A percentile compares a stretch with the other conserved stretches of the same genome.
Evolutionary conservation across 345 rosid species (phyloP).

Genomic region (Trapa bicornis): DNA sequence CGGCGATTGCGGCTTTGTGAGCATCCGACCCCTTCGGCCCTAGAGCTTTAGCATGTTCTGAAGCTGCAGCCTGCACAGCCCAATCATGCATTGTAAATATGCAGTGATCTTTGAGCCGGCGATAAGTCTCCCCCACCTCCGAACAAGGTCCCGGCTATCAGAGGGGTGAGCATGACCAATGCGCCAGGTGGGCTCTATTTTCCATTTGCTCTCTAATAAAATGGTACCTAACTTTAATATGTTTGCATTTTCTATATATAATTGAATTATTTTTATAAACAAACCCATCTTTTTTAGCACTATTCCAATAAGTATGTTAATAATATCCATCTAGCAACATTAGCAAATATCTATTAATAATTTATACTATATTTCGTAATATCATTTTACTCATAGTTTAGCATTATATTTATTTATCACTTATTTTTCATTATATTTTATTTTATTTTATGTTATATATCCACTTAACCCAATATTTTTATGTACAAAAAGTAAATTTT

Average conservation of each 20-base stretch:
- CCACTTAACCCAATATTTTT: too few relatives aligned
- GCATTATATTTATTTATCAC: too few relatives aligned
- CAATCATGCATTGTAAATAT: not conserved
- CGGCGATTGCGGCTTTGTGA: slow-evolving; percentile 65
- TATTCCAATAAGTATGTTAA: too few relatives aligned
- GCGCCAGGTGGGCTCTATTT: slow-evolving; percentile 71
- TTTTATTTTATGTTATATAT: too few relatives aligned
- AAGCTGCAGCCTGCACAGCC: slow-evolving; percentile 36
- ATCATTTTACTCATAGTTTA: too few relatives aligned
- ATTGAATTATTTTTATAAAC: not conserved
- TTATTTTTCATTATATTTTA: too few relatives aligned
- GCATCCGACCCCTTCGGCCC: slow-evolving; percentile 66
- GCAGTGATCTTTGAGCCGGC: not conserved
- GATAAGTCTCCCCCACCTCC: slow-evolving; percentile 40
- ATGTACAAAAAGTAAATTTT: too few relatives aligned
- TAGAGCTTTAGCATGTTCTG: slow-evolving; percentile 40
- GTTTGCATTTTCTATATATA: slow-evolving; percentile 35
- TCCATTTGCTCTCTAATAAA: slow-evolving; percentile 16
- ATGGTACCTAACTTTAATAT: too few relatives aligned
- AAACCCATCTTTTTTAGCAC: too few relatives aligned
- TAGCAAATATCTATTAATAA: too few relatives aligned
- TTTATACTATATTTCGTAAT: too few relatives aligned
- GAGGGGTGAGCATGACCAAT: slow-evolving; percentile 57
- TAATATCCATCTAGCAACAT: too few relatives aligned
- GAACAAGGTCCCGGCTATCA: slow-evolving; percentile 41